These are phyloP conservation scores for Claviceps africana DNA, from an alignment of 2,329 filamentous ascomycete species.

Conservation along the genomic window DNA sequence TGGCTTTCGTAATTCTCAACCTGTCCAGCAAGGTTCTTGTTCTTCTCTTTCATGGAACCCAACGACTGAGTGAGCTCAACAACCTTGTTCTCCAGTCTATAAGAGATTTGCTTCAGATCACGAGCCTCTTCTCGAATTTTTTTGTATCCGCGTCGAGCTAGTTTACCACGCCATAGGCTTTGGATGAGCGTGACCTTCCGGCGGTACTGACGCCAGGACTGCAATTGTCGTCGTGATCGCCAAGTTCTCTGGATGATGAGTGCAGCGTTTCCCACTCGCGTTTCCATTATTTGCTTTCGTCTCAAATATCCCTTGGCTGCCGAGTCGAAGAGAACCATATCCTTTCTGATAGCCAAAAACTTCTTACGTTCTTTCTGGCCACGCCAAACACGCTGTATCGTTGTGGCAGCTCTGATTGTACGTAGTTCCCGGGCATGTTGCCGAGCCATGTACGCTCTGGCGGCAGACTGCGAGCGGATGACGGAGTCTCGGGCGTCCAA, in stretches of 20 bases:
- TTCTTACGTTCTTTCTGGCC: slow-evolving; percentile 78
- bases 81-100: slow-evolving; percentile 99
- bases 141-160: slow-evolving; percentile 77
- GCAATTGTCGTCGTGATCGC: slow-evolving; percentile 66
- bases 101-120: slow-evolving; percentile 97
- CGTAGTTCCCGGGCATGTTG: slow-evolving; percentile 67
- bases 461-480: slow-evolving; percentile 62
- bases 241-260: slow-evolving; percentile 81
- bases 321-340: slow-evolving; percentile 80
- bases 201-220: slow-evolving; percentile 75
- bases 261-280: slow-evolving; percentile 81
- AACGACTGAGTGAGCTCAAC: slow-evolving; percentile 92
- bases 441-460: slow-evolving; percentile 65
- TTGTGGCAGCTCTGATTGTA: slow-evolving; percentile 74
- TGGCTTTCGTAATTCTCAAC: slow-evolving; percentile 94
- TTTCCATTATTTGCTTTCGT: slow-evolving; percentile 86
- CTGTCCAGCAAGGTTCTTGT: slow-evolving; percentile 76
- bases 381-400: slow-evolving; percentile 90
- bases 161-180: slow-evolving; percentile 79
- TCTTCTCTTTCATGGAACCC: slow-evolving; percentile 84
- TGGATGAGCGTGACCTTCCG: slow-evolving; percentile 82
- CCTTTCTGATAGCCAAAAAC: slow-evolving; percentile 64
- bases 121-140: slow-evolving; percentile 83
- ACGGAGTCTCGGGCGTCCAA: slow-evolving; percentile 75
- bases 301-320: slow-evolving; percentile 83